Evolutionary conservation across 1,284 basidiomycete genomes (phyloP).

Genomic region (Taiwanofungus camphoratus): DNA sequence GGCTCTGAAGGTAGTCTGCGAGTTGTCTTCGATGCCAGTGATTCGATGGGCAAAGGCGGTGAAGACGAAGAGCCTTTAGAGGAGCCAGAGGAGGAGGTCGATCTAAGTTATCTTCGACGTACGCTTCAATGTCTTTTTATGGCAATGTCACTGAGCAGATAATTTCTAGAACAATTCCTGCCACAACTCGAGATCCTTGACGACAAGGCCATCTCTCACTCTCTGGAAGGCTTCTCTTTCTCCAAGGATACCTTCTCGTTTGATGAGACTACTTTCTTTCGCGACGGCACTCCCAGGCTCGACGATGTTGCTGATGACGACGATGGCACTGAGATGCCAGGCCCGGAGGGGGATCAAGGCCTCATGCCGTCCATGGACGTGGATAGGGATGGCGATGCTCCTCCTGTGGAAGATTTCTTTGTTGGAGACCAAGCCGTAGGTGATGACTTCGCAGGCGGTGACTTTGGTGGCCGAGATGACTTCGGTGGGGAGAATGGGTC

Average conservation of each 20-base stretch:
- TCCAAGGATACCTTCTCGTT: conserved; percentile 52
- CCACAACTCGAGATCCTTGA: conserved; percentile 61
- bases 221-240: conserved; percentile 79
- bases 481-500: conserved; percentile 41
- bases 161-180: conserved; percentile 52
- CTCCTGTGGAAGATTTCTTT: conserved; percentile 72
- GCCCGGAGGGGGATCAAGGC: conserved; percentile 24
- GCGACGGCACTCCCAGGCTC: conserved; percentile 38
- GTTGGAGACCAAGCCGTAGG: conserved; percentile 65
- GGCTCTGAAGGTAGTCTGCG: conserved; percentile 81
- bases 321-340: conserved; percentile 32
- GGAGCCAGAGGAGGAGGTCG: conserved; percentile 64
- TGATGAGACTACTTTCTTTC: conserved; percentile 57
- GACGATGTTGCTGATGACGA: conserved; percentile 43
- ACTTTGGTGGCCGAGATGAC: conserved; percentile 35
- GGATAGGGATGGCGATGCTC: conserved; percentile 37
- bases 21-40: conserved; percentile 95
- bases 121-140: conserved; percentile 26
- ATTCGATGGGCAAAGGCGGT: conserved; percentile 78
- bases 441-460: conserved; percentile 37
- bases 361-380: conserved; percentile 36
- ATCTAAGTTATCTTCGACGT: conserved; percentile 68
- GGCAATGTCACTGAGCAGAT: conserved; percentile 12
- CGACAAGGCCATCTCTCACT: conserved; percentile 72
- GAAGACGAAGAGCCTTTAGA: conserved; percentile 58